A percentile compares a stretch with the other conserved stretches of the same genome.
These are phyloP conservation scores for Myochromella boudieri DNA, from an alignment of 768 basidiomycete species.

Conservation along the genomic window DNA sequence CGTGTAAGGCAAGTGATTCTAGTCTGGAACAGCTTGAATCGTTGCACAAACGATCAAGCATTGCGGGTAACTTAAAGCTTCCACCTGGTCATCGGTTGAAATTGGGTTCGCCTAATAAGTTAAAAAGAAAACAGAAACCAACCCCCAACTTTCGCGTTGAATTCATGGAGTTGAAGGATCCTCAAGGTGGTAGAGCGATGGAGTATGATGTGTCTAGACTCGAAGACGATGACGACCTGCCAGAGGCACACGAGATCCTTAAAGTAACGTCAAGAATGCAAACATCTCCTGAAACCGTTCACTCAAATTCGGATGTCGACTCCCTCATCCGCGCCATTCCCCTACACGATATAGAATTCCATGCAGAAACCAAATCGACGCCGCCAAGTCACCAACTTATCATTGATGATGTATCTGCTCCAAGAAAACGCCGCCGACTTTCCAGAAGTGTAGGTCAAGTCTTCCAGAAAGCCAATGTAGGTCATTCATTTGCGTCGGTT, in stretches of 20 bases:
- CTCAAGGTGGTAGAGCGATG: constrained; percentile 10
- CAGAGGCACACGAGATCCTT: constrained; percentile 35
- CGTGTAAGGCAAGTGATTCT: constrained; percentile 19
- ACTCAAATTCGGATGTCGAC: constrained; percentile 44
- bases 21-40: constrained; percentile 40
- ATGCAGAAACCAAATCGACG: background rate
- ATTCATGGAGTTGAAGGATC: constrained; percentile 41
- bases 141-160: constrained; percentile 50
- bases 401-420: background rate
- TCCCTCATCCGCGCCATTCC: constrained; percentile 40
- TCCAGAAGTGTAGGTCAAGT: too few relatives aligned
- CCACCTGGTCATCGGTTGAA: constrained; percentile 45
- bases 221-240: constrained; percentile 44
- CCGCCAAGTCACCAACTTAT: constrained; percentile 1
- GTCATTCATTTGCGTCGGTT: too few relatives aligned
- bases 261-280: background rate
- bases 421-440: background rate
- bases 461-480: too few relatives aligned
- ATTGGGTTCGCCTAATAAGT: constrained; percentile 26
- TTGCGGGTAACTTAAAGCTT: constrained; percentile 36
- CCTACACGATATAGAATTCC: constrained; percentile 17
- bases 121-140: constrained; percentile 29
- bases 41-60: constrained; percentile 42
- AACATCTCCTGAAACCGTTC: constrained; percentile 31
- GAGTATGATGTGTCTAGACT: constrained; percentile 21